Evolutionary conservation across 2,329 filamentous ascomycete genomes (phyloP).

Genomic region (Fusarium keratoplasticum): DNA sequence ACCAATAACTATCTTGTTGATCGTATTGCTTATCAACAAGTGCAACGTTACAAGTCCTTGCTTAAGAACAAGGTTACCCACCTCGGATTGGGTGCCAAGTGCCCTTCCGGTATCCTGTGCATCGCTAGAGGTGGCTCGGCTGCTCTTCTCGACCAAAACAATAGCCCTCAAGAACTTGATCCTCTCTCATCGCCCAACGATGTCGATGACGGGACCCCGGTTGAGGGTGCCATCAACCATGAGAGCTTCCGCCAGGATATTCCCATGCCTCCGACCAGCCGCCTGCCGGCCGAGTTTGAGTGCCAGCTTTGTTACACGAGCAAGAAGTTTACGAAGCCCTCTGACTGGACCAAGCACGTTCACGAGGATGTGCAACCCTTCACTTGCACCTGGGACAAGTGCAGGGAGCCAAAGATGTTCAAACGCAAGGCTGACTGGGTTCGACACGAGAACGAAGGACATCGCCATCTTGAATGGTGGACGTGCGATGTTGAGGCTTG

Average conservation of each 20-base stretch:
- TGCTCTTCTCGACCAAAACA: slow-evolving; percentile 69
- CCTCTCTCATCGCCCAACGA: slow-evolving; percentile 61
- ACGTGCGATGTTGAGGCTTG: slow-evolving; percentile 85
- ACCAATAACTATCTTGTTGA: slow-evolving; percentile 75
- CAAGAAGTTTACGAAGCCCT: slow-evolving; percentile 90
- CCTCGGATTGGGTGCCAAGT: slow-evolving; percentile 69
- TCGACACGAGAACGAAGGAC: slow-evolving; percentile 90
- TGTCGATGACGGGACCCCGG: slow-evolving; percentile 74
- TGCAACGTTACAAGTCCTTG: slow-evolving; percentile 81
- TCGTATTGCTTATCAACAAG: slow-evolving; percentile 84
- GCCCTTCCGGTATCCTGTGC: slow-evolving; percentile 72
- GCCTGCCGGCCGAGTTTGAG: slow-evolving; percentile 88
- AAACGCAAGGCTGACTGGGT: slow-evolving; percentile 98
- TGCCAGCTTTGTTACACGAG: slow-evolving; percentile 87
- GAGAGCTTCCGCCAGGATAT: slow-evolving; percentile 86
- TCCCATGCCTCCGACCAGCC: slow-evolving; percentile 80
- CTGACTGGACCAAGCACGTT: slow-evolving; percentile 97
- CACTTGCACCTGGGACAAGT: slow-evolving; percentile 88
- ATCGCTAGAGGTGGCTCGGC: slow-evolving; percentile 74
- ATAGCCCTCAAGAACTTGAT: slow-evolving; percentile 70
- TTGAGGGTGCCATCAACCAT: slow-evolving; percentile 75
- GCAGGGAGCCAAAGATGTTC: slow-evolving; percentile 88
- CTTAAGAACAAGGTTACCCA: slow-evolving; percentile 79
- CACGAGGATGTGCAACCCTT: slow-evolving; percentile 95
- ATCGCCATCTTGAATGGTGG: slow-evolving; percentile 93